These are phyloP conservation scores for Halocafeteria seosinensis DNA, from an alignment of 108 stramenopile genomes.

Conservation along the genomic window DNA sequence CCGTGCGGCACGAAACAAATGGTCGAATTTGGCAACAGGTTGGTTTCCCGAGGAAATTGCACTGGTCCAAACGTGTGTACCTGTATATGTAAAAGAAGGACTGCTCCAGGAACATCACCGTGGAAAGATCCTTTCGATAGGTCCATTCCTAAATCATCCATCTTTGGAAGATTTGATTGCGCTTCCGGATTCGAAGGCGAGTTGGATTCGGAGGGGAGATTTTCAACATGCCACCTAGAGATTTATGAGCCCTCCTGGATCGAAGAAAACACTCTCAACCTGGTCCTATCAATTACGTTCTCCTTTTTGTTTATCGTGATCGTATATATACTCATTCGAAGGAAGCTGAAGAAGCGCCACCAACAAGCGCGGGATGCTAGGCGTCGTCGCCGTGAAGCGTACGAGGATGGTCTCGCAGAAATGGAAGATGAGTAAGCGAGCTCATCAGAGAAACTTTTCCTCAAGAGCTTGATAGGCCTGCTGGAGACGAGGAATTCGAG, in stretches of 20 bases:
- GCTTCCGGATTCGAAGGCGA: conserved; percentile 52
- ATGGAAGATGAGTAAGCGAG: not conserved
- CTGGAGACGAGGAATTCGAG: no score
- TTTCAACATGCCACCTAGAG: conserved; percentile 52
- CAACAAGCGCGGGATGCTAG: not conserved
- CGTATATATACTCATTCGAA: conserved; percentile 4
- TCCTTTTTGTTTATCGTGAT: not conserved
- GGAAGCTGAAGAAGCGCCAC: not conserved
- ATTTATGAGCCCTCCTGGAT: conserved; percentile 47
- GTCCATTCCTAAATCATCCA: conserved; percentile 30
- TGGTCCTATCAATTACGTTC: not conserved
- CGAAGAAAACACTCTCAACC: conserved; percentile 30
- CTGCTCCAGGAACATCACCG: no score
- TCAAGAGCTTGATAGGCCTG: no score
- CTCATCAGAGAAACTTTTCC: not conserved
- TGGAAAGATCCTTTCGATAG: conserved; percentile 47
- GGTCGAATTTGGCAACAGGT: conserved; percentile 7
- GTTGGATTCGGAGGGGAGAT: conserved; percentile 40
- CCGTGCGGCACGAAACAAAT: conserved; percentile 40
- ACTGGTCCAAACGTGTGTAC: conserved; percentile 58
- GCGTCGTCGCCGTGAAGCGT: not conserved
- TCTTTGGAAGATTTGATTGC: conserved; percentile 53
- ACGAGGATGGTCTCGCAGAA: not conserved
- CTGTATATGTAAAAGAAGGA: conserved; percentile 43
- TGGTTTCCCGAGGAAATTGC: conserved; percentile 45